phyloP scores from a whole-genome alignment of 1,284 basidiomycete genomes.

The Cystobasidium slooffiae region DNA sequence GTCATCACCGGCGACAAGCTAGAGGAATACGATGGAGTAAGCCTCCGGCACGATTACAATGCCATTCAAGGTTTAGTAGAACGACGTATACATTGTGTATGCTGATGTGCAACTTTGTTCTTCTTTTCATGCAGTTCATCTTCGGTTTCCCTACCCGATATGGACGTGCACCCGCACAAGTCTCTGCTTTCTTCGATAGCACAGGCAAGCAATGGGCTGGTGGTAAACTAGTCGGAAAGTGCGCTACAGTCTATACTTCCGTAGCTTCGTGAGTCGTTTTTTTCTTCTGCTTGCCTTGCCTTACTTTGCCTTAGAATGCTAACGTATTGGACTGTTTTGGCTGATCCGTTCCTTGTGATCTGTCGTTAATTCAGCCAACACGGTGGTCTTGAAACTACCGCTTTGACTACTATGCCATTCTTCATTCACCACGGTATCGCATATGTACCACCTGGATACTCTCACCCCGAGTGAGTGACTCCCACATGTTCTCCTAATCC shows the following conservation, averaged over 20 bases:
- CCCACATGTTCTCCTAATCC: not conserved
- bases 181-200: slow-evolving; percentile 66
- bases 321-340: not conserved
- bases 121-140: slow-evolving; percentile 57
- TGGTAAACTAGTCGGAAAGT: slow-evolving; percentile 70
- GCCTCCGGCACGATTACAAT: not conserved
- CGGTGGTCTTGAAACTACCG: slow-evolving; percentile 36
- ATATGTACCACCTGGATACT: slow-evolving; percentile 73
- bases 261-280: slow-evolving; percentile 23
- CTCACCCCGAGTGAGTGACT: slow-evolving; percentile 52
- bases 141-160: slow-evolving; percentile 75
- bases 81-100: not conserved
- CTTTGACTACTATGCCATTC: slow-evolving; percentile 41
- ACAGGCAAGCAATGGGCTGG: slow-evolving; percentile 74
- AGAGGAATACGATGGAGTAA: slow-evolving; percentile 58
- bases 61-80: not conserved
- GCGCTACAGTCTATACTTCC: slow-evolving; percentile 39
- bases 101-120: slow-evolving; percentile 10
- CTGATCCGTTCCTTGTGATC: not conserved
- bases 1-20: slow-evolving; percentile 70
- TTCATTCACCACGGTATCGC: slow-evolving; percentile 72
- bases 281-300: not conserved
- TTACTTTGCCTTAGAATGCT: no score
- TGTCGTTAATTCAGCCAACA: slow-evolving; percentile 1
- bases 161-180: slow-evolving; percentile 60